These are phyloP conservation scores for Apiotrichum gamsii DNA, from an alignment of 1,284 basidiomycete genomes.

Conservation along the genomic window DNA sequence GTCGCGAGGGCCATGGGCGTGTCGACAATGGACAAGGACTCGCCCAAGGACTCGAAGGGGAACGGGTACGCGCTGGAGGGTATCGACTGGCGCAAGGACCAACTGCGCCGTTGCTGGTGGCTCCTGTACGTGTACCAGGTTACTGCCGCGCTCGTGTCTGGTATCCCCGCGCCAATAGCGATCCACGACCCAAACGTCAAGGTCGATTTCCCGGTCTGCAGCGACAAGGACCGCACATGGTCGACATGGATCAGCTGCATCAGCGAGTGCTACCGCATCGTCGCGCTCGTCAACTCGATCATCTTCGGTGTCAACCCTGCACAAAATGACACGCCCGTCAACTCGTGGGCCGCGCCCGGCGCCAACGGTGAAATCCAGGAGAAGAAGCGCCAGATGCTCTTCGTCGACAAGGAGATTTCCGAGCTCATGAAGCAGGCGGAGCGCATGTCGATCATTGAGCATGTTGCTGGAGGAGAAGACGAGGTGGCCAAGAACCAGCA, in stretches of 20 bases:
- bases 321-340: neutral
- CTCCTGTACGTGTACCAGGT: conserved; percentile 39
- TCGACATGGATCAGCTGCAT: conserved; percentile 41
- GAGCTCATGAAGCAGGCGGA: conserved; percentile 43
- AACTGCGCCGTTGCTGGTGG: conserved; percentile 47
- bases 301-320: conserved; percentile 18
- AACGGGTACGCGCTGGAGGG: conserved; percentile 30
- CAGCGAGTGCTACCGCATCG: conserved; percentile 32
- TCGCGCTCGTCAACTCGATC: conserved; percentile 36
- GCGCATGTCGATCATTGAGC: conserved; percentile 33
- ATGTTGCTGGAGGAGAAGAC: conserved; percentile 46
- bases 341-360: neutral
- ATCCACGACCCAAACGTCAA: conserved; percentile 41
- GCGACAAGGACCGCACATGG: conserved; percentile 40
- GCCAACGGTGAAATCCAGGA: conserved; percentile 3
- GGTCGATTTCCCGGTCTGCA: conserved; percentile 42
- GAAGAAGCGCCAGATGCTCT: conserved; percentile 25
- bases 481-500: conserved; percentile 47
- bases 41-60: neutral
- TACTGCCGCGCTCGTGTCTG: conserved; percentile 27
- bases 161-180: conserved; percentile 25
- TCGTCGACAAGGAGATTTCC: conserved; percentile 37
- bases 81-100: conserved; percentile 40
- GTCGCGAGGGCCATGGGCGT: conserved; percentile 44
- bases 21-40: conserved; percentile 36